Evolutionary conservation across 768 basidiomycete genomes (phyloP), one percentile per base, ranked within the genome.

Genomic region (Leccinellum albellum): DNA sequence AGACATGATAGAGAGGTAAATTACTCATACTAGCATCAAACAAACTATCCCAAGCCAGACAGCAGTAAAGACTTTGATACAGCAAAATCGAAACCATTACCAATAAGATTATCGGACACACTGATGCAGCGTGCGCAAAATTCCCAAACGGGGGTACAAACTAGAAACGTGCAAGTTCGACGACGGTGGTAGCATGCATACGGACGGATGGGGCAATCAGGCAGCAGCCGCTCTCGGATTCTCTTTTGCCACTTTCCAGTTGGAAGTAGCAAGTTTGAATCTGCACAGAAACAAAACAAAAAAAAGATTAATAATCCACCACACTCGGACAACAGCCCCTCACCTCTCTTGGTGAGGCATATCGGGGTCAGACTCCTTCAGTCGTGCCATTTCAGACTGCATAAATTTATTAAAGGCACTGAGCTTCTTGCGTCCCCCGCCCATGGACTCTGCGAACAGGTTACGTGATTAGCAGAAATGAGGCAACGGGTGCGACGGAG

Each of bases 351-450:
- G 83, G 73, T 91, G 89, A 31, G 79, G 65, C 65, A 89, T 81
- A 53, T 86, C 81, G 31, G 89, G 89, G 61, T 90, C 80, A 17
- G 82, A 76, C 64, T 87, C 86, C 77, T 88, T 91, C 70, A 91
- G 78, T 56, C 87, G 85, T 32, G 85, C 84, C 79, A 91, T 84
- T 70, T 91, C 89, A 21, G 80, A 75, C 79, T 89, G 83, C 87
- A 90, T 77, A 70, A 87, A 92, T 70, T 86, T 88, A 70, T 91
- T 91, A 74, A 88, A 92, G 14, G 82, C 79, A 33, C 84, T 85
- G 48, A 89, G 75, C 70, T 82, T 82, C 70, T 79, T 89, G 70
- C 78, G 81, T 66, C 74, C 73, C 35, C 74, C 75, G 78, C 76
- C 33, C 15, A n/a, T n/a, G n/a, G 84, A 82, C 69, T 82, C 84